Conservation (phyloP, 2,329 filamentous ascomycete genomes). For the Apiospora malaysiana region DNA sequence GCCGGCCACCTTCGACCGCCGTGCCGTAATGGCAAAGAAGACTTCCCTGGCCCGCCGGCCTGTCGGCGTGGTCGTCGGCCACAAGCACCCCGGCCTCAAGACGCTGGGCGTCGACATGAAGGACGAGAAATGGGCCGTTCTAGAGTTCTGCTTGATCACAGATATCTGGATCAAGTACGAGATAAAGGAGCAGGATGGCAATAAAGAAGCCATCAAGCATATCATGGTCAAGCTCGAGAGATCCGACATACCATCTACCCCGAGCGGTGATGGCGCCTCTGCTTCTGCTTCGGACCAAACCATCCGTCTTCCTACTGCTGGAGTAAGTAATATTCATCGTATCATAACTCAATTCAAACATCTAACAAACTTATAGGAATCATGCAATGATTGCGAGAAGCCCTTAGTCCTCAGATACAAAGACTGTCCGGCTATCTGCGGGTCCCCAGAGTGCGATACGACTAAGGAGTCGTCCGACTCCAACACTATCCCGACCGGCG, state of each 20-base stretch:
- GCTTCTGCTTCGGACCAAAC: background rate
- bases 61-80: background rate
- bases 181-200: background rate
- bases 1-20: no score
- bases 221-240: background rate
- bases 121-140: background rate
- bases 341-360: background rate
- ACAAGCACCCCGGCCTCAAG: background rate
- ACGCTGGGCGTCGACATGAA: background rate
- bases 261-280: background rate
- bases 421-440: background rate
- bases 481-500: background rate
- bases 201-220: background rate
- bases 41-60: background rate
- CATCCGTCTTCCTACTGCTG: background rate
- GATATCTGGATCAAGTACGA: background rate
- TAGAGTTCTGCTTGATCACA: background rate
- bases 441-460: background rate
- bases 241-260: background rate
- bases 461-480: background rate
- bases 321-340: no score
- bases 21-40: background rate
- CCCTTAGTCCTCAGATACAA: background rate
- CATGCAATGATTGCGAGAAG: background rate
- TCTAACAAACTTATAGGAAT: background rate